These are phyloP conservation scores for Spathaspora boniae DNA, from an alignment of 805 yeast genomes.

Conservation along the genomic window DNA sequence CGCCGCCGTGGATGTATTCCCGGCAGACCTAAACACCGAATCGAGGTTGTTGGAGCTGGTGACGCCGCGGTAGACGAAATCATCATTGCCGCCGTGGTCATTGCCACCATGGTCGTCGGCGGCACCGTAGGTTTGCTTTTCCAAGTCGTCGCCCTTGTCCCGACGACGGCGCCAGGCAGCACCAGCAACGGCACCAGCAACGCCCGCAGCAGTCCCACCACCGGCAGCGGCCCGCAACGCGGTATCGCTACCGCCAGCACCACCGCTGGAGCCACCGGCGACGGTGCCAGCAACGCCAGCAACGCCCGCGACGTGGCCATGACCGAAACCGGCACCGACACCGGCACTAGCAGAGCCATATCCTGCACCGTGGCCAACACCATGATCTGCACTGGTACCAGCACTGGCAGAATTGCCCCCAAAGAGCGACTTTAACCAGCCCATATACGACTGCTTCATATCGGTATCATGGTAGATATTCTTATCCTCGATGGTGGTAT, in stretches of 20 bases:
- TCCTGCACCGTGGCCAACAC: conserved; percentile 12
- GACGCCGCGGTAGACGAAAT: conserved; percentile 42
- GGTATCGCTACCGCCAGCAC: too few species aligned
- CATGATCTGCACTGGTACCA: too few species aligned
- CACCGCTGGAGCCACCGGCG: conserved; percentile 4
- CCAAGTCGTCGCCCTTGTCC: conserved; percentile 23
- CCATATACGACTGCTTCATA: conserved; percentile 5
- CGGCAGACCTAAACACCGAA: conserved; percentile 29
- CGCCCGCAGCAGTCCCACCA: conserved; percentile 5
- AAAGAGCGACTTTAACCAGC: conserved; percentile 8
- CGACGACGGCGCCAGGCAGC: conserved; percentile 5
- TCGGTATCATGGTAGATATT: conserved; percentile 9
- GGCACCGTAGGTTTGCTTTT: conserved; percentile 18
- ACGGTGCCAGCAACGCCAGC: too few species aligned
- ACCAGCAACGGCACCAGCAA: conserved; percentile 2
- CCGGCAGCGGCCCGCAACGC: conserved; percentile 8
- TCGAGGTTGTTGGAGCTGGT: conserved; percentile 41
- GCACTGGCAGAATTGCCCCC: conserved; percentile 3
- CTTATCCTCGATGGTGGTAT: conserved; percentile 9
- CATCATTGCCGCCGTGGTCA: conserved; percentile 24
- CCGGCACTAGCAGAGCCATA: neutral
- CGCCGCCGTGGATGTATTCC: conserved; percentile 14
- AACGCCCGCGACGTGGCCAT: too few species aligned
- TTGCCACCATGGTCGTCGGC: conserved; percentile 6
- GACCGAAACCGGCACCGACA: neutral